Base-by-base conservation (phyloP, 1,284 basidiomycete genomes). In the Trametes pubescens region DNA sequence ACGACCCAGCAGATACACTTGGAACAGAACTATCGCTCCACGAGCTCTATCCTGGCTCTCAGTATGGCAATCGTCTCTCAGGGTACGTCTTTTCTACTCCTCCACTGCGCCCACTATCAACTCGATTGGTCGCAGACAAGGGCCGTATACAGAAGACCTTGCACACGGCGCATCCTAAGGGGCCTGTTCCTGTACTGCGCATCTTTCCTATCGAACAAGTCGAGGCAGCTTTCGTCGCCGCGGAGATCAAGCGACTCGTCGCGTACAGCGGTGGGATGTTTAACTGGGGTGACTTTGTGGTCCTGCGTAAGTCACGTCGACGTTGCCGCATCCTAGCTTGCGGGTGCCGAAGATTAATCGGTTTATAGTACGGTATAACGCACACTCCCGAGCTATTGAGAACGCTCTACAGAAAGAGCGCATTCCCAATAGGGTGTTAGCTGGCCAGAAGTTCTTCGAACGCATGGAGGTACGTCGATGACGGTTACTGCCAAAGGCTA, bases 21-120 rank as follows among this genome's bases (percentile, higher is more conserved):
- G 1, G 94, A 97, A 73, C 85, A 95, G 73, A 97, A 95, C 74
- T 98, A 96, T 75, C 88, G 95, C 4, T 95, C 93, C 0, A 95
- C 94, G 0, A 89, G 84, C 0, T 81, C 89, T 0, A 96, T 98
- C 62, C 78, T 98, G 4, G 82, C 85, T 4, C 84, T 90, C 0
- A 92, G 93, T 40, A 76, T 94, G 26, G 90, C 92, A 0, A 89
- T 98, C 56, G 89, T 98, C 14, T 82, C 89, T 0, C 91, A 96
- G 85, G 94, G 93, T 90, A 65, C 48, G 73, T 65, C 35, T 10
- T 46, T 44, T 18, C 21, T 16, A 32, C 2, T 13, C 14, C 46
- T 6, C 14, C 29, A 14, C 3, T 43, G 54, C 2, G 24, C 16
- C 8, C 18, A 22, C 38, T 29, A 10, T 43, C 29, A 21, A 48